Evolutionary conservation across 2,329 filamentous ascomycete species (phyloP).

Genomic region (Diaporthe australafricana): DNA sequence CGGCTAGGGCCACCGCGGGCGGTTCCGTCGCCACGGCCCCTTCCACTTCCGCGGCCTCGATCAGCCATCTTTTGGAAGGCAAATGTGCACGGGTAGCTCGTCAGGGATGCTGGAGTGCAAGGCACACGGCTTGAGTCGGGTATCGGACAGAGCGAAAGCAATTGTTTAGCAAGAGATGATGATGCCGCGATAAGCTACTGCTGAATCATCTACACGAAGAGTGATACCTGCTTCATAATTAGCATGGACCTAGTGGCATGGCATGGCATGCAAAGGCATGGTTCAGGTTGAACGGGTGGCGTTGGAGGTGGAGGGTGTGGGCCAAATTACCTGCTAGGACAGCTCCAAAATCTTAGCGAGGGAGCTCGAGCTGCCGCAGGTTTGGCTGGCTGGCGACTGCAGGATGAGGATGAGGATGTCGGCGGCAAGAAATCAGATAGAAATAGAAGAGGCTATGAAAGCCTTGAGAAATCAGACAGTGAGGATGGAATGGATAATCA

Average conservation of each 20-base stretch:
- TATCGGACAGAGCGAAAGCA: neutral
- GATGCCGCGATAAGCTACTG: neutral
- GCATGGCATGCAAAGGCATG: neutral
- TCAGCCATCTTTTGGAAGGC: neutral
- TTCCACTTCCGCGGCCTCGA: conserved; percentile 2
- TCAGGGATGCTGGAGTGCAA: neutral
- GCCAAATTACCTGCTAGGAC: neutral
- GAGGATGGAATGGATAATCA: neutral
- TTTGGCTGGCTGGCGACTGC: neutral
- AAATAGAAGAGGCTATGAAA: neutral
- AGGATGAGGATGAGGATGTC: neutral
- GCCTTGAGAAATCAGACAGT: neutral
- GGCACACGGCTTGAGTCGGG: neutral
- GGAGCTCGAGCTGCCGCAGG: neutral
- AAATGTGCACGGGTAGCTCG: neutral
- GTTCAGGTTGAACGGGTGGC: neutral
- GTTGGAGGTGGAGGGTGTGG: neutral
- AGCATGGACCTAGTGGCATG: neutral
- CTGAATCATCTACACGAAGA: neutral
- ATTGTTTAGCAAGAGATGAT: neutral
- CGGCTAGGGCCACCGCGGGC: conserved; percentile 4
- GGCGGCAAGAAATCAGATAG: neutral
- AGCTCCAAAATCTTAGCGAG: neutral
- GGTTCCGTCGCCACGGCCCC: conserved; percentile 2
- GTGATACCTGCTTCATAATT: neutral